phyloP scores from a whole-genome alignment of 768 basidiomycete species.

The Saitozyma podzolica region DNA sequence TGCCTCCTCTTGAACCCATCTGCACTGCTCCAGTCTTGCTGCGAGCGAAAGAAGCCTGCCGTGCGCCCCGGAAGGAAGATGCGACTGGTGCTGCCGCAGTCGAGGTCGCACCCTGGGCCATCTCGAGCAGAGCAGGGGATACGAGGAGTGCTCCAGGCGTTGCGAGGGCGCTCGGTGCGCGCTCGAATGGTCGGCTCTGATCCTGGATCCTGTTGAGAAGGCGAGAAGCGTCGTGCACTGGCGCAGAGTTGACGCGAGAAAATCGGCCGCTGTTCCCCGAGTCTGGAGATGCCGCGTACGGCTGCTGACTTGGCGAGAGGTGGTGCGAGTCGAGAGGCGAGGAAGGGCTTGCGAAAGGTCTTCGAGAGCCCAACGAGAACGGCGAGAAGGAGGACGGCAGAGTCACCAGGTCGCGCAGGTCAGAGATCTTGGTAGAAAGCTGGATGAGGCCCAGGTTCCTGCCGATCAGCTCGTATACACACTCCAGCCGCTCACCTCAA shows the following conservation, averaged over 20 bases:
- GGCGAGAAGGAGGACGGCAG: conserved; percentile 26
- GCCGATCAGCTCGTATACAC: conserved; percentile 5
- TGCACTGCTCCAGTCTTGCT: no score
- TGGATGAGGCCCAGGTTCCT: conserved; percentile 30
- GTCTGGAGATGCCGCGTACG: no score
- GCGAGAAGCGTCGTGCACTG: no score
- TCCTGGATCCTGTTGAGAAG: no score
- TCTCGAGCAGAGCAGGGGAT: conserved; percentile 25
- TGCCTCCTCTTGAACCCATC: no score
- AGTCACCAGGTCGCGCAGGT: conserved; percentile 45
- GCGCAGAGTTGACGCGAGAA: no score
- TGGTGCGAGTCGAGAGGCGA: conserved; percentile 2
- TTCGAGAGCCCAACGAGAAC: background rate
- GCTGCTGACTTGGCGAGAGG: no score
- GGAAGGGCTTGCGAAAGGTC: conserved; percentile 3
- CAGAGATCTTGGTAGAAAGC: conserved; percentile 41
- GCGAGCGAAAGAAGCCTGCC: no score
- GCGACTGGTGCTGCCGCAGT: no score
- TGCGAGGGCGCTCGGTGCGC: conserved; percentile 24
- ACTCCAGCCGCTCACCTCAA: conserved; percentile 26
- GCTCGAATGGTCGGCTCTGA: background rate
- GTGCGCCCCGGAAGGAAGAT: no score
- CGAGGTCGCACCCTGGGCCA: conserved; percentile 12
- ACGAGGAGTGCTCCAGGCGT: conserved; percentile 5
- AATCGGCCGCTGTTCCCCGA: no score